phyloP scores from a whole-genome alignment of 2,329 filamentous ascomycete species.

The Thielaviopsis cerberus region DNA sequence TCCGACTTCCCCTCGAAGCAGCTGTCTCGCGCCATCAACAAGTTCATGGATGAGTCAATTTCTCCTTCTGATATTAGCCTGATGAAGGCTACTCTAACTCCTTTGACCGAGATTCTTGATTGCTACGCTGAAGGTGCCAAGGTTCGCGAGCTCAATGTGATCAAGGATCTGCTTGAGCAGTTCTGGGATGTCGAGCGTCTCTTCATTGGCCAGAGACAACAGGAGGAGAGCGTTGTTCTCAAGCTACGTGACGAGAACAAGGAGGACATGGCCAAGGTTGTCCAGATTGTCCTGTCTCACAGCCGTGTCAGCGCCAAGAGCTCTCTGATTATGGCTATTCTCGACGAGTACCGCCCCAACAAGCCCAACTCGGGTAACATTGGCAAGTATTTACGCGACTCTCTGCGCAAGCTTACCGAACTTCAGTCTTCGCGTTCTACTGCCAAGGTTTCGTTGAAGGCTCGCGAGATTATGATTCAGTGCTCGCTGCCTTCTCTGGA shows the following conservation, averaged over 20 bases:
- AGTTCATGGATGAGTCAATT: conserved; percentile 79
- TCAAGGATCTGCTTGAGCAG: conserved; percentile 58
- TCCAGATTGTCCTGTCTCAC: conserved; percentile 82
- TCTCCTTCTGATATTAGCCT: conserved; percentile 52
- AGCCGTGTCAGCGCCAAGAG: conserved; percentile 87
- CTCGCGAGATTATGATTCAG: conserved; percentile 91
- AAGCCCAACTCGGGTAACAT: conserved; percentile 79
- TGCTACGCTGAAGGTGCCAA: conserved; percentile 78
- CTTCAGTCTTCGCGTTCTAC: conserved; percentile 64
- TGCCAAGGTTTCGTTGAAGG: conserved; percentile 92
- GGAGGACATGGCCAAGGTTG: conserved; percentile 69
- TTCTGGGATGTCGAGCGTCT: conserved; percentile 73
- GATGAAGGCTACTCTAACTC: conserved; percentile 53
- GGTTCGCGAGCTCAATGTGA: conserved; percentile 69
- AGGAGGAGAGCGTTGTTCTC: conserved; percentile 86
- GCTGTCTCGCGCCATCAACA: conserved; percentile 62
- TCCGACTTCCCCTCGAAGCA: conserved; percentile 84
- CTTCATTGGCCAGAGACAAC: conserved; percentile 66
- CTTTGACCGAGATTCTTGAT: conserved; percentile 59
- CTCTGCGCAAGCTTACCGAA: conserved; percentile 73
- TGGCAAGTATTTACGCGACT: conserved; percentile 66
- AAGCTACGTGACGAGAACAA: conserved; percentile 92
- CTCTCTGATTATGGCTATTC: conserved; percentile 73
- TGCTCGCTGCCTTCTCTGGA: conserved; percentile 90
- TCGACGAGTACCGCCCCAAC: conserved; percentile 89